Evolutionary conservation across 768 basidiomycete genomes (phyloP).

Genomic region (Mycena epipterygia): DNA sequence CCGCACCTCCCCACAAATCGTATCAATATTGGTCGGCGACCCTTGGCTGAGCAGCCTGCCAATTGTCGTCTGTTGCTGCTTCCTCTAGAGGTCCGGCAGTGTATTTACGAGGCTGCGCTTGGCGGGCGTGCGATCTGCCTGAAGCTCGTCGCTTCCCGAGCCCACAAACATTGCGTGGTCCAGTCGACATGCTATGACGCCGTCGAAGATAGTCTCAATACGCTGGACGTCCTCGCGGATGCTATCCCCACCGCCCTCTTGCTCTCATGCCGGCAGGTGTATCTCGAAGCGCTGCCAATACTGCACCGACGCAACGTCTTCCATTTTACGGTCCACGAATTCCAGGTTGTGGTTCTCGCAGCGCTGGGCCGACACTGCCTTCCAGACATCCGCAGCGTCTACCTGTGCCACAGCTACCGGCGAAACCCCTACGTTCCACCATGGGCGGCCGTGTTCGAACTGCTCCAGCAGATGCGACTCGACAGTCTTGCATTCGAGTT

Average conservation of each 20-base stretch:
- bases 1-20: too few relatives aligned
- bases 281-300: slow-evolving; percentile 20
- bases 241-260: neutral
- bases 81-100: slow-evolving; percentile 19
- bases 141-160: neutral
- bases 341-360: neutral
- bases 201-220: neutral
- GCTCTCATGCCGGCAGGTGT: slow-evolving; percentile 19
- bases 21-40: neutral
- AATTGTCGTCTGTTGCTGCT: neutral
- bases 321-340: neutral
- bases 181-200: neutral
- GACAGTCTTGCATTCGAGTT: neutral
- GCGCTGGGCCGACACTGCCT: slow-evolving; percentile 3
- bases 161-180: neutral
- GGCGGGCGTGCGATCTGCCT: slow-evolving; percentile 10
- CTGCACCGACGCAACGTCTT: slow-evolving; percentile 19
- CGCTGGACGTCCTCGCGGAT: neutral
- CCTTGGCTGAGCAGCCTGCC: neutral
- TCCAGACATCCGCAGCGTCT: slow-evolving; percentile 1
- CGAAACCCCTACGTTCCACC: neutral
- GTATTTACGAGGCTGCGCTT: slow-evolving; percentile 17
- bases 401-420: neutral
- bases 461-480: slow-evolving; percentile 11
- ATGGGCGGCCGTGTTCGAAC: neutral